Base-by-base conservation (phyloP, 805 yeast genomes). In the Millerozyma acaciae region DNA sequence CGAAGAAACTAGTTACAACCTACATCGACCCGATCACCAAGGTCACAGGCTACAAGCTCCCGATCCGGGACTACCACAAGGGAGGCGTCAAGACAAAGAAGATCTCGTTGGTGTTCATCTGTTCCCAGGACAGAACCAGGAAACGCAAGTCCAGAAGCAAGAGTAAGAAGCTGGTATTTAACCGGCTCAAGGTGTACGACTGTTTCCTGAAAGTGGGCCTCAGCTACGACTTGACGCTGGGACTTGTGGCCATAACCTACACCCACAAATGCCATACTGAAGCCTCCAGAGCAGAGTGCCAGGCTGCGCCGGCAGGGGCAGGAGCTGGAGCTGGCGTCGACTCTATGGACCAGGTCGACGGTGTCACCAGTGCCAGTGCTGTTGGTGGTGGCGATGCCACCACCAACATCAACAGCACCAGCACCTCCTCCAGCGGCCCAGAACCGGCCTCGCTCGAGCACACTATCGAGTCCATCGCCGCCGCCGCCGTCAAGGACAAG, bases 81-180 rank as follows among this genome's bases (percentile, higher is more conserved):
- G 38, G 38, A 7, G 38, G 38, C 7, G 16, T 26, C 8, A 30
- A 34, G 9, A 34, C 32, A 6, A 34, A 34, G 22, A 29, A 30
- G 18, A 30, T 34, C 14, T 18, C 38, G 15, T 29, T 34, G 16
- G n/a, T 34, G 28, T 34, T 34, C 21, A 26, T 34, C 5, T 34
- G 38, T 14, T 26, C 33, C 10, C 38, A 34, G 27, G 38, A 34
- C 17, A 34, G 26, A 18, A 30, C 34, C 6, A 34, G 18, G 25
- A 30, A 34, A 21, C 32, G 38, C 26, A 34, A 34, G 17, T 34
- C 38, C 5, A 22, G 38, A 13, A 34, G 38, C 15, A 34, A 29
- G 14, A 21, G 16, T 18, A 30, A 34, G 14, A 34, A 32, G 17
- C 16, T 13, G 4, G 26, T 30, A 12, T 9, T 8, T 12, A 34